Evolutionary conservation across 192 early-diverging fungal species (phyloP).

Genomic region (Dimargaris xerosporica): DNA sequence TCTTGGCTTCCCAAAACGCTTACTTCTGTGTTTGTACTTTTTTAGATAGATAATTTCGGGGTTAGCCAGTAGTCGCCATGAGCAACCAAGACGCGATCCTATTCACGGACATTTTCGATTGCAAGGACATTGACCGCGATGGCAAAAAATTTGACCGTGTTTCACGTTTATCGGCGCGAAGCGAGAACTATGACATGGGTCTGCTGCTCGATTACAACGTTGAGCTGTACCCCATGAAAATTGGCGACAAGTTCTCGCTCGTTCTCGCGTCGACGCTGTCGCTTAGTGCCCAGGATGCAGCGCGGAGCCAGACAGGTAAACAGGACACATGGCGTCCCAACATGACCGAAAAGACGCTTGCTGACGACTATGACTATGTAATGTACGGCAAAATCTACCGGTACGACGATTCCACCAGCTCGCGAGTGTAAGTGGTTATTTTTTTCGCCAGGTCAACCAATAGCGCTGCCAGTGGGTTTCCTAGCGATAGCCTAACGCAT

Average conservation of each 20-base stretch:
- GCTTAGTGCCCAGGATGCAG: conserved; percentile 18
- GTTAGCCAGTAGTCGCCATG: conserved; percentile 20
- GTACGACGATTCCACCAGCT: conserved; percentile 66
- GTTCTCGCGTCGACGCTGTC: conserved; percentile 66
- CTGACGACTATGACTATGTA: conserved; percentile 96
- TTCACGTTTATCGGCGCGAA: conserved; percentile 66
- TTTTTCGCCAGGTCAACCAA: neutral
- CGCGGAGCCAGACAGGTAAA: conserved; percentile 20
- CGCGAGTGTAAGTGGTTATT: conserved; percentile 43
- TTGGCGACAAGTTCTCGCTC: conserved; percentile 73
- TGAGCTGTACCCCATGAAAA: conserved; percentile 80
- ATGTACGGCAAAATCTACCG: conserved; percentile 97
- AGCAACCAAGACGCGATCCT: conserved; percentile 59
- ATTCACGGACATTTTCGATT: conserved; percentile 78
- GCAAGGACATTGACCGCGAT: conserved; percentile 73
- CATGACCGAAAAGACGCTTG: conserved; percentile 48
- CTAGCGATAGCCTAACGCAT: neutral
- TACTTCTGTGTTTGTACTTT: no score
- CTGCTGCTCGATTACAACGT: conserved; percentile 88
- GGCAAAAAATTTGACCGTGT: conserved; percentile 95
- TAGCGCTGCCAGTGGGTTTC: neutral
- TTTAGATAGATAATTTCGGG: no score
- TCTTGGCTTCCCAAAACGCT: no score
- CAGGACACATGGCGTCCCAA: conserved; percentile 53
- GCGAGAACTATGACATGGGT: conserved; percentile 77